These are phyloP conservation scores for Ceratobasidium papillatum DNA, from an alignment of 1,284 basidiomycete species.

Conservation along the genomic window DNA sequence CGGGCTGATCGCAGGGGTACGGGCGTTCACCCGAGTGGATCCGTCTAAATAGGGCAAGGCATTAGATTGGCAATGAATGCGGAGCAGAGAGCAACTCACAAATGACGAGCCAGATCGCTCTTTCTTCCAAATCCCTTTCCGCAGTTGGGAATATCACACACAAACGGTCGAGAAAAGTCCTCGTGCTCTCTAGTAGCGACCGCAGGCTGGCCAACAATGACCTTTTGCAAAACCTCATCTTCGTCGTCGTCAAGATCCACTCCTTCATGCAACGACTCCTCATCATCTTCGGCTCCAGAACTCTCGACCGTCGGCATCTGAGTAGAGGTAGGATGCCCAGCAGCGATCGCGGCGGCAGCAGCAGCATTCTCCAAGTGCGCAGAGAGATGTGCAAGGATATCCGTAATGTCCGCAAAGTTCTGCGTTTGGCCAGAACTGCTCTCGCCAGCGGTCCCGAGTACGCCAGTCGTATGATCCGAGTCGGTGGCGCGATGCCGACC, in stretches of 20 bases:
- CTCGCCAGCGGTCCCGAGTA: constrained; percentile 47
- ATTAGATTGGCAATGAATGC: constrained; percentile 1
- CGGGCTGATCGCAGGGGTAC: constrained; percentile 64
- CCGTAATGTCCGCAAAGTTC: constrained; percentile 72
- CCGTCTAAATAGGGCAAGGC: constrained; percentile 49
- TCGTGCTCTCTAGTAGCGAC: constrained; percentile 38
- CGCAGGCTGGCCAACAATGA: constrained; percentile 21
- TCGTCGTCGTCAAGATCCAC: constrained; percentile 40
- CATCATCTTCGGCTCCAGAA: constrained; percentile 26
- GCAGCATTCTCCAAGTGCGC: constrained; percentile 65
- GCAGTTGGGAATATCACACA: constrained; percentile 43
- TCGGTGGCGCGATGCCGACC: background rate
- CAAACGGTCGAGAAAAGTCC: constrained; percentile 35
- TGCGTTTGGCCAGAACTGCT: constrained; percentile 39
- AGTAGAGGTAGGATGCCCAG: constrained; percentile 2
- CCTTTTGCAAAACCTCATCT: constrained; percentile 38
- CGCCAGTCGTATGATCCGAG: background rate
- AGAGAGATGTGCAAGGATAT: constrained; percentile 74
- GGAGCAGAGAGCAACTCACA: background rate
- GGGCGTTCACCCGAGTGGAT: constrained; percentile 92
- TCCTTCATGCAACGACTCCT: constrained; percentile 27
- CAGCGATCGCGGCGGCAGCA: constrained; percentile 41
- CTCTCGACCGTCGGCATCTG: constrained; percentile 12
- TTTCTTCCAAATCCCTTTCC: constrained; percentile 42
- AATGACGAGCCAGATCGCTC: constrained; percentile 31